phyloP scores from a whole-genome alignment of 768 basidiomycete species.

The Russula sp. region DNA sequence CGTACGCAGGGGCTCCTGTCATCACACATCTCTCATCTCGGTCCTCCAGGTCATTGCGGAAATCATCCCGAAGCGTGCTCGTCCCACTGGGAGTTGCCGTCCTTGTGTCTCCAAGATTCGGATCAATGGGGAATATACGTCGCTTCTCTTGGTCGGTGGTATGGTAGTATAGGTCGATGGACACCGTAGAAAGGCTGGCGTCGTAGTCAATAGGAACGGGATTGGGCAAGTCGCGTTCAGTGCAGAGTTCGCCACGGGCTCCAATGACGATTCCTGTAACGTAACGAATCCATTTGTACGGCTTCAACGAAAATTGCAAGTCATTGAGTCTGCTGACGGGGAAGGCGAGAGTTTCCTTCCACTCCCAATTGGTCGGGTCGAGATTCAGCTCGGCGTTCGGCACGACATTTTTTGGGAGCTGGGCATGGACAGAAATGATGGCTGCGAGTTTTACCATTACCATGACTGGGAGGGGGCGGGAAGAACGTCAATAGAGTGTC shows the following conservation, averaged over 20 bases:
- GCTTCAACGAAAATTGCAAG: background rate
- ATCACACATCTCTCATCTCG: background rate
- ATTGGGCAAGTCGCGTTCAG: background rate
- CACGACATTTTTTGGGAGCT: background rate
- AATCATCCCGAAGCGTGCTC: constrained; percentile 1
- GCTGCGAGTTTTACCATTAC: too few species aligned
- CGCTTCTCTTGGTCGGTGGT: background rate
- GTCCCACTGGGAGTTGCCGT: background rate
- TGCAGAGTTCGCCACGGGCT: background rate
- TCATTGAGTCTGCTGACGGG: background rate
- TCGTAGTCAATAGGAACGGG: background rate
- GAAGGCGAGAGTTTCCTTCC: background rate
- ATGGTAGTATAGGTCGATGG: background rate
- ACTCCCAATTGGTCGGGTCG: background rate
- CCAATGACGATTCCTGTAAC: background rate
- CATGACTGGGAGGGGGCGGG: background rate
- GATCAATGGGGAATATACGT: constrained; percentile 1
- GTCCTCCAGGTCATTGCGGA: background rate
- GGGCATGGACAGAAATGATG: background rate
- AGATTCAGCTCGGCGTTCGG: background rate
- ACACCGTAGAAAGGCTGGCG: background rate
- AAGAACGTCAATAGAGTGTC: too few species aligned
- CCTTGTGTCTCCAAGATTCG: background rate
- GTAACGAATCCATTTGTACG: background rate
- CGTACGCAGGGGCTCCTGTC: background rate